Evolutionary conservation across 2,329 filamentous ascomycete species (phyloP), one percentile per base, ranked within the genome.

Genomic region (Apiospora hydei): DNA sequence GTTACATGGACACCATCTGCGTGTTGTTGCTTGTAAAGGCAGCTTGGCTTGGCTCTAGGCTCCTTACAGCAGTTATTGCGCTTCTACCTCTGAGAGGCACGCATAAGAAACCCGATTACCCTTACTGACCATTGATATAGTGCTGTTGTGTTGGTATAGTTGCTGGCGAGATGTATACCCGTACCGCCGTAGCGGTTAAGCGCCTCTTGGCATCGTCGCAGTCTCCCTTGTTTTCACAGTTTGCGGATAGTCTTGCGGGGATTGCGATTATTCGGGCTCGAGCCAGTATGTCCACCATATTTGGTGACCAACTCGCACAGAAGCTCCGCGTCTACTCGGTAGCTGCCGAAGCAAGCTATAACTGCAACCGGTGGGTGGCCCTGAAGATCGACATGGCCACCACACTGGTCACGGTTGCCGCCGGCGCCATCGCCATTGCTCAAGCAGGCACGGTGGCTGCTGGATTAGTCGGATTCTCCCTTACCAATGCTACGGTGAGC

Each of bases 281-380:
- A 16, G 80, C 80, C 13, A 84, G 84, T 47, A 87, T 89, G 83
- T 80, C 84, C 13, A 78, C 83, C 38, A 82, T 82, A 0, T 90
- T 89, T 71, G 81, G 83, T 14, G 78, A 83, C 38, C 82, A 87
- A 46, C 78, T 90, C n/a, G 87, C 88, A 1, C 81, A 85, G 41
- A 86, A 86, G 74, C 73, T 90, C 44, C 82, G 85, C 1, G 77
- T 83, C 0, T 87, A 84, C 78, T 83, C 85, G 14, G 83, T 84
- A 7, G 81, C 86, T 0, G 80, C 83, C 0, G 87, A 89, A 76
- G 81, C 87, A 0, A 85, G 84, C 67, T 88, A 84, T 73, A 89
- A 89, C 77, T 85, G 85, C 73, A 90, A 90, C 76, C 85, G 88
- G 10, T 90, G 88, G 88, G 85, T 90, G 3, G 83, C 85, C 1